phyloP scores from a whole-genome alignment of 108 stramenopile genomes.

The Pelagomonas calceolata region DNA sequence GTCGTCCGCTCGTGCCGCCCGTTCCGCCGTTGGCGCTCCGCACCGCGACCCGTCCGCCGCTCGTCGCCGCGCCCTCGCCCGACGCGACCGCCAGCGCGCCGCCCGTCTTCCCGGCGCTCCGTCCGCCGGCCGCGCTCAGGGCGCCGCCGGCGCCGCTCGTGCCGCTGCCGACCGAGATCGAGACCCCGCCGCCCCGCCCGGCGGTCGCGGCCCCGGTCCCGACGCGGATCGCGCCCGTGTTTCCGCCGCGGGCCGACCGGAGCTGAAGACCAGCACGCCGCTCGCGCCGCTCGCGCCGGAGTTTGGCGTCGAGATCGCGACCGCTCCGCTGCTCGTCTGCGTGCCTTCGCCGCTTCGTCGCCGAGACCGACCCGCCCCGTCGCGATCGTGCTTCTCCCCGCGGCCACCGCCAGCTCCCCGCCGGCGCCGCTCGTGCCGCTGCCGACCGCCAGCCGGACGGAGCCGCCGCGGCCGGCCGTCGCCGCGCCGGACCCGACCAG shows the following conservation, averaged over 20 bases:
- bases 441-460: conserved; percentile 6
- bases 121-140: too few species aligned
- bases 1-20: background rate
- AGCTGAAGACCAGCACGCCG: too few species aligned
- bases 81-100: background rate
- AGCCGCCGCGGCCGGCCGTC: conserved; percentile 7
- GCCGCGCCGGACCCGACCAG: conserved; percentile 8
- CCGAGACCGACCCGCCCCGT: too few species aligned
- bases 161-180: too few species aligned
- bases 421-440: conserved; percentile 3
- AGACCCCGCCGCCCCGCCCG: too few species aligned
- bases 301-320: too few species aligned
- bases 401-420: background rate
- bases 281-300: background rate
- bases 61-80: conserved; percentile 6
- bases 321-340: too few species aligned
- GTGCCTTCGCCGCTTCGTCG: background rate
- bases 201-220: too few species aligned
- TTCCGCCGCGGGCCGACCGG: too few species aligned
- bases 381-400: background rate
- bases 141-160: too few species aligned
- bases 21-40: too few species aligned
- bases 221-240: too few species aligned
- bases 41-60: background rate
- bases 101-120: background rate